phyloP scores from a whole-genome alignment of 768 basidiomycete species.

The Boletus bicolor region DNA sequence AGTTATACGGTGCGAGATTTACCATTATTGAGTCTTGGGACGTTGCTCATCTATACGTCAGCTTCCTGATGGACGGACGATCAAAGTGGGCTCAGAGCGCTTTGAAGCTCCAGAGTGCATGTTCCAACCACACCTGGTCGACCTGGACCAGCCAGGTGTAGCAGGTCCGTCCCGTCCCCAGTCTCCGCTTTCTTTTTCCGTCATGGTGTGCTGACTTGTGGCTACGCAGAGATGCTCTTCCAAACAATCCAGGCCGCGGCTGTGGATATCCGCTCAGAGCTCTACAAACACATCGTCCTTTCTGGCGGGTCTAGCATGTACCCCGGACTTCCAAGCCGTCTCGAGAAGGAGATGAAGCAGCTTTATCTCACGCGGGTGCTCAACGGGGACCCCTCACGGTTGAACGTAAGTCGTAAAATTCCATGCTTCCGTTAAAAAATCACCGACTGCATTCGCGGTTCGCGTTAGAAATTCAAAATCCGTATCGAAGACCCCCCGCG shows the following conservation, averaged over 20 bases:
- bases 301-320: slow-evolving; percentile 99
- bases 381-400: slow-evolving; percentile 71
- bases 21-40: neutral
- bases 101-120: slow-evolving; percentile 99
- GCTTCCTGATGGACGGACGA: slow-evolving; percentile 93
- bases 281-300: slow-evolving; percentile 97
- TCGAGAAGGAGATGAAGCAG: slow-evolving; percentile 99
- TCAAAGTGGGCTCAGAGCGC: slow-evolving; percentile 97
- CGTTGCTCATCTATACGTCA: slow-evolving; percentile 29
- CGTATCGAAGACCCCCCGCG: slow-evolving; percentile 97
- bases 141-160: slow-evolving; percentile 94
- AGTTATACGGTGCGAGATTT: slow-evolving; percentile 77
- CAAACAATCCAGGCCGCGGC: slow-evolving; percentile 91
- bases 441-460: neutral
- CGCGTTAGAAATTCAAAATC: slow-evolving; percentile 94
- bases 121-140: slow-evolving; percentile 99
- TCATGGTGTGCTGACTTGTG: neutral
- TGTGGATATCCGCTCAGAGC: slow-evolving; percentile 81
- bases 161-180: slow-evolving; percentile 59
- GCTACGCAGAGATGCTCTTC: slow-evolving; percentile 82
- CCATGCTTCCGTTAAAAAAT: neutral
- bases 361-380: slow-evolving; percentile 92
- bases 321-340: slow-evolving; percentile 91
- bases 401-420: slow-evolving; percentile 64
- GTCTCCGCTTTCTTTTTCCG: neutral